phyloP scores from a whole-genome alignment of 768 basidiomycete genomes.

The Gloeostereum incarnatum region DNA sequence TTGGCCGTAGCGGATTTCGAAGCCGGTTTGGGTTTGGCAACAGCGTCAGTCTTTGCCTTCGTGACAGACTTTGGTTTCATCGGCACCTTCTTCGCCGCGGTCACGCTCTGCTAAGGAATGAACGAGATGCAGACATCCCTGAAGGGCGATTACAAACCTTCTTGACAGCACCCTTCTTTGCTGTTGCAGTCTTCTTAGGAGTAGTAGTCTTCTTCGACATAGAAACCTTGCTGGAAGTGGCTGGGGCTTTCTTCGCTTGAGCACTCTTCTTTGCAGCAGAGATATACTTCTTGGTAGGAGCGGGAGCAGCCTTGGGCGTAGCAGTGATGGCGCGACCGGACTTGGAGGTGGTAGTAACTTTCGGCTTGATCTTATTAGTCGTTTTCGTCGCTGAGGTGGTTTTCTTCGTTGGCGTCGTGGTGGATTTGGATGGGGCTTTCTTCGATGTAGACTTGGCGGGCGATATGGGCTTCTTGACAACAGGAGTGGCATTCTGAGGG shows the following conservation, averaged over 20 bases:
- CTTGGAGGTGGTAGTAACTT: slow-evolving; percentile 8
- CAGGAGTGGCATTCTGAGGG: slow-evolving; percentile 33
- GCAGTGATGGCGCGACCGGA: slow-evolving; percentile 6
- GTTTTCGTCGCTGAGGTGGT: slow-evolving; percentile 10
- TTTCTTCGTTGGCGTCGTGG: slow-evolving; percentile 9
- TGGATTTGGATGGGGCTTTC: slow-evolving; percentile 12
- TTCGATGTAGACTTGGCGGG: slow-evolving; percentile 3
- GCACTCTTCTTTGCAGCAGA: slow-evolving; percentile 10
- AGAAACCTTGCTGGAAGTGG: slow-evolving; percentile 32
- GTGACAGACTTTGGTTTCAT: no score
- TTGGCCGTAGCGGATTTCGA: slow-evolving; percentile 19
- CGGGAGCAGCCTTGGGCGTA: no score
- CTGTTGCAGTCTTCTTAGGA: slow-evolving; percentile 11
- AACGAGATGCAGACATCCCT: slow-evolving; percentile 10
- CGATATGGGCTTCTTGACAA: slow-evolving; percentile 12
- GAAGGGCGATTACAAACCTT: slow-evolving; percentile 13
- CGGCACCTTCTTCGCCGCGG: slow-evolving; percentile 12
- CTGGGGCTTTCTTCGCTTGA: slow-evolving; percentile 11
- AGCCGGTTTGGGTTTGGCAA: slow-evolving; percentile 4
- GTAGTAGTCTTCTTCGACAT: slow-evolving; percentile 21
- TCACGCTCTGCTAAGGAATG: neutral
- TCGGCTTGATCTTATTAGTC: no score
- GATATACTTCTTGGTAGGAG: slow-evolving; percentile 12
- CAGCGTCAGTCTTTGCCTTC: slow-evolving; percentile 16
- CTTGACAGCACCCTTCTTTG: slow-evolving; percentile 21